These are phyloP conservation scores for Piper betle DNA, from an alignment of 164 flowering plant species.

Conservation along the genomic window DNA sequence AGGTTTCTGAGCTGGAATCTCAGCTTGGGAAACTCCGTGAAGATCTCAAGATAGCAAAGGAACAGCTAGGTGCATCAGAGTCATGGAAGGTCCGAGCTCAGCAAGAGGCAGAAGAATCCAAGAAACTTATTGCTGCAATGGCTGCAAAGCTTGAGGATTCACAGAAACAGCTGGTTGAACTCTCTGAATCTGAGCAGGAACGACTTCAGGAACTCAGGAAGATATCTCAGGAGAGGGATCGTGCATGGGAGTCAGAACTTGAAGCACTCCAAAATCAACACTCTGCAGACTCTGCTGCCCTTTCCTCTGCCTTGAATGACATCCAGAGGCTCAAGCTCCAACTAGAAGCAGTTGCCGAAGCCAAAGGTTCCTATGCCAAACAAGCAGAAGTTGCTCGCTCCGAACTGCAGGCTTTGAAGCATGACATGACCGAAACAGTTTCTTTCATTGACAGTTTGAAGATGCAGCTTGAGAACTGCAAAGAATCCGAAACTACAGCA, in stretches of 20 bases:
- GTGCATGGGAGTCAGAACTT: conserved; percentile 41
- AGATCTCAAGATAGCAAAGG: conserved; percentile 56
- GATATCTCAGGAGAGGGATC: conserved; percentile 32
- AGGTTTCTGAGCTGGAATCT: conserved; percentile 55
- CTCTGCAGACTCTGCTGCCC: conserved; percentile 31
- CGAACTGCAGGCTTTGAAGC: conserved; percentile 44
- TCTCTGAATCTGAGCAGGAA: conserved; percentile 37
- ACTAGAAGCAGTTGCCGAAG: conserved; percentile 34
- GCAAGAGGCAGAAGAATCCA: conserved; percentile 17
- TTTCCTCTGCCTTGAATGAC: conserved; percentile 55
- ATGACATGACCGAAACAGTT: conserved; percentile 37
- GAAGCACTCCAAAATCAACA: conserved; percentile 35
- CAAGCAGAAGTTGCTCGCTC: conserved; percentile 24
- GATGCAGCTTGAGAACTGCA: conserved; percentile 33
- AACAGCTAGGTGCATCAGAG: conserved; percentile 50
- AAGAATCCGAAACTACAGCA: conserved; percentile 61
- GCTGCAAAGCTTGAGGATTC: conserved; percentile 52
- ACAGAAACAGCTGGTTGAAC: conserved; percentile 34
- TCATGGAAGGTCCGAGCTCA: conserved; percentile 41
- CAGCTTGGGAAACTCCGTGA: conserved; percentile 57
- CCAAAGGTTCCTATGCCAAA: conserved; percentile 30
- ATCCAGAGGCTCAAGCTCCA: conserved; percentile 48
- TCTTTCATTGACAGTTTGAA: conserved; percentile 47
- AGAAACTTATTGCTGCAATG: conserved; percentile 34
- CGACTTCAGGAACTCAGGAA: conserved; percentile 27